Base-by-base conservation (phyloP, 192 early-diverging fungal species). In the Podila clonocystis region DNA sequence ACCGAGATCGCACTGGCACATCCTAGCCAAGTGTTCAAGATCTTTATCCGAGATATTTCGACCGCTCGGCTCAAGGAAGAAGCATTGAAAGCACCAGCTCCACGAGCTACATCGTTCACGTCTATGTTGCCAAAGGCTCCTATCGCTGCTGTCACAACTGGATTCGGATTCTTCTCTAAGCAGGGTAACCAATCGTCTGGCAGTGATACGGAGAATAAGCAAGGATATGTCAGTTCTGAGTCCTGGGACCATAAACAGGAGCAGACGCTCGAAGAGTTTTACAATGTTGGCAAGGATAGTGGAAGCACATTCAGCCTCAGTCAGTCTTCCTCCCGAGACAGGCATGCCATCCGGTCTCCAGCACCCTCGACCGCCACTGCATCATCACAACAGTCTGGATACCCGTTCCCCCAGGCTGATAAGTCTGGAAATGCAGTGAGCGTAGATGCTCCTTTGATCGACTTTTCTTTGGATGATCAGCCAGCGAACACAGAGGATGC, bases 1-100 rank as follows among this genome's bases (percentile, higher is more conserved):
- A 82, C 89, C 4, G 83, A 83, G 2, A 73, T 94, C 22, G 85
- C 86, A 2, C 58, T 73, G 0, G 72, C 73, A n/a, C 85, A 69
- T 29, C 91, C 92, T 0, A 71, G 70, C 12, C 89, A 87, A 45
- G 85, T 95, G 4, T 57, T 90, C 28, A 90, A 91, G 55, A 88
- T 95, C 15, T 91, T 92, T 58, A 92, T 95, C 34, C 88, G 94
- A 29, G 91, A 93, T 65, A 75, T 85, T n/a, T 58, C 77, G 1
- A 69, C 77, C 12, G 65, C 64, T 24, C 65, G 62, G 15, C 61
- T 82, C 9, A 67, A 69, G 34, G 50, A 57, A 3, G 15, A 29
- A 36, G 36, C 22, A 20, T 22, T 15, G 38, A 41, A 30, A 28
- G 22, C 70, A n/a, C 49, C 71, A 9, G 31, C 58, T 5, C 64